Base-by-base conservation (phyloP, 2,329 filamentous ascomycete genomes). In the Fusarium palustre region DNA sequence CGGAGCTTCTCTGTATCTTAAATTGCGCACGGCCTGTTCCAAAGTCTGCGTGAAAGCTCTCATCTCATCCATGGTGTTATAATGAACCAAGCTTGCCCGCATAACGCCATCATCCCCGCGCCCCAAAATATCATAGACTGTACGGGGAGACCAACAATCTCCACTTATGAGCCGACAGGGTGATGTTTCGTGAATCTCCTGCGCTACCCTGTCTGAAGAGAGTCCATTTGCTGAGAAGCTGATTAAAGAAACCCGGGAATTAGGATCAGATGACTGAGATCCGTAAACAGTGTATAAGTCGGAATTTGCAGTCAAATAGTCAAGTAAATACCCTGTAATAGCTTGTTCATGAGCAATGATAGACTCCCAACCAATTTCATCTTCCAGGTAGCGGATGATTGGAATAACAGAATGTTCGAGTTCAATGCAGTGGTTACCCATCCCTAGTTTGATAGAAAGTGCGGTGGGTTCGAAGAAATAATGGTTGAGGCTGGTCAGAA, bases 51-150 rank as follows among this genome's bases (percentile, higher is more conserved):
- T 55, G 9, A 59, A 59, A 28, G 4, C 25, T 30, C 42, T 47
- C 41, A 59, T 55, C 33, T 61, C 58, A 25, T 61, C 58, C 22
- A 61, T 38, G 16, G 55, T 64, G 15, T 64, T 64, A 20, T 64
- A 64, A 45, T 64, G 60, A 7, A 59, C 55, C 30, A 64, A 50
- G 20, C 55, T 59, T 34, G 16, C 55, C n/a, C 60, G 36, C 18
- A 64, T 49, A 8, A 64, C 22, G 1, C 60, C 60, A 36, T 59
- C 60, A 18, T 48, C 43, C 7, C 48, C 60, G 39, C 42, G 55
- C 20, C 55, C 55, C 30, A 64, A 31, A 18, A 64, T 25, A 50
- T 64, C 60, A 5, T 64, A 42, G 24, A 59, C 48, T 33, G 55
- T 54, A 9, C 55, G 55, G 7, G 55, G 48, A 36, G 60, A 53